Percentiles rank a stretch among this genome's conserved stretches.
These are phyloP conservation scores for Priceomyces haplophilus DNA, from an alignment of 805 yeast genomes.

Conservation along the genomic window DNA sequence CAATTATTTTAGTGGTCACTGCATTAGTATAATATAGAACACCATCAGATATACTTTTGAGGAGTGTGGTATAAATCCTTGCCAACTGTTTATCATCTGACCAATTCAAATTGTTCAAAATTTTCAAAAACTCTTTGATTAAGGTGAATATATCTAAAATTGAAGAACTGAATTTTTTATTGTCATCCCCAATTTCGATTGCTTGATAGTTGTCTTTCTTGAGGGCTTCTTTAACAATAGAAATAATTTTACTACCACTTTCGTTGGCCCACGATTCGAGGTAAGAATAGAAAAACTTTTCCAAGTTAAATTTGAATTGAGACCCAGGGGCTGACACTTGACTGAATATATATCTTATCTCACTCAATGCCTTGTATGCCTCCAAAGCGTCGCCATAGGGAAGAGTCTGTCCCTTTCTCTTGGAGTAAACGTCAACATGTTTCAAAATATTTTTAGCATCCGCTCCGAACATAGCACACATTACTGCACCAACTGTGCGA, in stretches of 20 bases:
- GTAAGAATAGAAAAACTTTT: slow-evolving; percentile 47
- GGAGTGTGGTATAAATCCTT: slow-evolving; percentile 53
- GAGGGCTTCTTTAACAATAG: slow-evolving; percentile 54
- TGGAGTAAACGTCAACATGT: slow-evolving; percentile 45
- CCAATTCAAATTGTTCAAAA: slow-evolving; percentile 69
- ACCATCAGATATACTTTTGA: slow-evolving; percentile 63
- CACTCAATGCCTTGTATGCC: slow-evolving; percentile 50
- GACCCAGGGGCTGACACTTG: slow-evolving; percentile 45
- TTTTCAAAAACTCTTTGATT: slow-evolving; percentile 52
- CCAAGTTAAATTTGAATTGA: slow-evolving; percentile 52
- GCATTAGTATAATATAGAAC: slow-evolving; percentile 48
- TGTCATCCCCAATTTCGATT: slow-evolving; percentile 40
- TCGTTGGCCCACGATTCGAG: slow-evolving; percentile 39
- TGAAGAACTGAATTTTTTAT: slow-evolving; percentile 52
- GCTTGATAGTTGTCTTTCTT: slow-evolving; percentile 57
- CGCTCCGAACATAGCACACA: slow-evolving; percentile 51
- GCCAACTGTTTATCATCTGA: slow-evolving; percentile 60
- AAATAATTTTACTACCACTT: slow-evolving; percentile 44
- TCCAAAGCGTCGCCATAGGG: slow-evolving; percentile 57
- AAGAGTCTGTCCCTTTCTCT: slow-evolving; percentile 29
- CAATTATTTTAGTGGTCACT: slow-evolving; percentile 34
- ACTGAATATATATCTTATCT: slow-evolving; percentile 48
- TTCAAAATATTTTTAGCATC: slow-evolving; percentile 52
- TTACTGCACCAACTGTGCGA: slow-evolving; percentile 43
- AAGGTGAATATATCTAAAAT: slow-evolving; percentile 66